These are phyloP conservation scores for Melanomma pulvis-pyrius DNA, from an alignment of 495 filamentous ascomycete species.

Conservation along the genomic window DNA sequence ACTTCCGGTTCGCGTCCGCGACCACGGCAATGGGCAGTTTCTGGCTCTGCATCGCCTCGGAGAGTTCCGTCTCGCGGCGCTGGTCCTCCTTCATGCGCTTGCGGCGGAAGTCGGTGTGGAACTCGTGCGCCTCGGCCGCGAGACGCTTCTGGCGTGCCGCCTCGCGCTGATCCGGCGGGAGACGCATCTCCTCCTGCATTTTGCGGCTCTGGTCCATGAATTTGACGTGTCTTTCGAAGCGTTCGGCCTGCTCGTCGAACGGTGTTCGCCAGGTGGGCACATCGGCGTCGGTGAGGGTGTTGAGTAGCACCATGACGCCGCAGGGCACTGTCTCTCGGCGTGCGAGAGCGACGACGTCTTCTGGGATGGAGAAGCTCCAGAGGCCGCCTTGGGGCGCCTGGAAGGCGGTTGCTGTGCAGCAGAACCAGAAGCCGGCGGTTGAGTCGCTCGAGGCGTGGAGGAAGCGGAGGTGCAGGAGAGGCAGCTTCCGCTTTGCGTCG, in stretches of 20 bases:
- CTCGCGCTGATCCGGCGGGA: slow-evolving; percentile 50
- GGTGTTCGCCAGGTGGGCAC: slow-evolving; percentile 62
- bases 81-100: slow-evolving; percentile 38
- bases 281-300: slow-evolving; percentile 52
- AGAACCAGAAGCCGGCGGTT: slow-evolving; percentile 60
- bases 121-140: slow-evolving; percentile 43
- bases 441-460: slow-evolving; percentile 12
- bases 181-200: slow-evolving; percentile 50
- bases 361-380: slow-evolving; percentile 64
- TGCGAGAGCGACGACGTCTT: slow-evolving; percentile 55
- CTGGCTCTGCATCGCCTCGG: slow-evolving; percentile 61
- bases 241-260: slow-evolving; percentile 47
- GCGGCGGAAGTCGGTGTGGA: slow-evolving; percentile 27
- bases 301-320: slow-evolving; percentile 62
- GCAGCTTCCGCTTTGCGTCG: slow-evolving; percentile 18
- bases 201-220: slow-evolving; percentile 51
- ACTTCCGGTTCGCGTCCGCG: slow-evolving; percentile 53
- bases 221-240: slow-evolving; percentile 36
- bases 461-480: slow-evolving; percentile 27
- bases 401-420: slow-evolving; percentile 57
- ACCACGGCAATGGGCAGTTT: slow-evolving; percentile 58
- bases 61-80: slow-evolving; percentile 48
- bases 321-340: slow-evolving; percentile 61
- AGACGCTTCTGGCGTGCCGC: slow-evolving; percentile 48
- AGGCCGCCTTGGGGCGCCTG: slow-evolving; percentile 56